Evolutionary conservation across 1,139 yeast genomes (phyloP).

Genomic region (Saccharomyces hybrid): DNA sequence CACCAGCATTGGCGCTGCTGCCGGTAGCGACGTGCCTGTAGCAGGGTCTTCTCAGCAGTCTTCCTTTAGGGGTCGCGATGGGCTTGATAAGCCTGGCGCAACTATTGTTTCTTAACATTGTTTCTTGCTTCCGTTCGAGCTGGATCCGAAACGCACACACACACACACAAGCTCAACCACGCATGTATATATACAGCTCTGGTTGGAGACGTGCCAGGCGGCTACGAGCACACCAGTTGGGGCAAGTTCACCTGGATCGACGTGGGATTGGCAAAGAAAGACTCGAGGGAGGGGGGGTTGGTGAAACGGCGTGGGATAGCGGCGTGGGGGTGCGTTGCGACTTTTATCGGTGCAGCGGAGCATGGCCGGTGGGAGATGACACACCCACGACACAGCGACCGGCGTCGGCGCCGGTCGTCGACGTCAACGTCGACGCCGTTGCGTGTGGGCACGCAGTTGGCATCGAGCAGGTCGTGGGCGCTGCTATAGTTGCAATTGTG

Average conservation of each 20-base stretch:
- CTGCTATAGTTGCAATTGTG: neutral
- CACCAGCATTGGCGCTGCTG: neutral
- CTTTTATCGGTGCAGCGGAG: neutral
- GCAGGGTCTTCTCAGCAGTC: neutral
- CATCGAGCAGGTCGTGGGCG: neutral
- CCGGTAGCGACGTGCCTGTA: neutral
- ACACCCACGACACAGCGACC: neutral
- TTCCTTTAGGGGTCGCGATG: neutral
- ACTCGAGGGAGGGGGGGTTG: neutral
- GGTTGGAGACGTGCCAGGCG: neutral
- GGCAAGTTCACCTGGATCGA: neutral
- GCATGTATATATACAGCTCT: neutral
- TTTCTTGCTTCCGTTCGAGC: neutral
- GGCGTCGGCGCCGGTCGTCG: neutral
- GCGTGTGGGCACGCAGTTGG: neutral
- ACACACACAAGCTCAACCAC: neutral
- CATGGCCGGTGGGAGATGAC: neutral
- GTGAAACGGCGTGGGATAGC: neutral
- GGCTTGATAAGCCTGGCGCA: neutral
- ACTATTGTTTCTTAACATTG: neutral
- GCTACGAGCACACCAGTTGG: neutral
- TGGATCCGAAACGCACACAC: neutral
- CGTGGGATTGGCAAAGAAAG: neutral
- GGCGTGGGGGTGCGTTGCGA: neutral
- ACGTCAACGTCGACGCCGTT: neutral